Evolutionary conservation across 306 rosid genomes (phyloP), one percentile per base, ranked within the genome.

Genomic region (Cotoneaster glaucophyllus): DNA sequence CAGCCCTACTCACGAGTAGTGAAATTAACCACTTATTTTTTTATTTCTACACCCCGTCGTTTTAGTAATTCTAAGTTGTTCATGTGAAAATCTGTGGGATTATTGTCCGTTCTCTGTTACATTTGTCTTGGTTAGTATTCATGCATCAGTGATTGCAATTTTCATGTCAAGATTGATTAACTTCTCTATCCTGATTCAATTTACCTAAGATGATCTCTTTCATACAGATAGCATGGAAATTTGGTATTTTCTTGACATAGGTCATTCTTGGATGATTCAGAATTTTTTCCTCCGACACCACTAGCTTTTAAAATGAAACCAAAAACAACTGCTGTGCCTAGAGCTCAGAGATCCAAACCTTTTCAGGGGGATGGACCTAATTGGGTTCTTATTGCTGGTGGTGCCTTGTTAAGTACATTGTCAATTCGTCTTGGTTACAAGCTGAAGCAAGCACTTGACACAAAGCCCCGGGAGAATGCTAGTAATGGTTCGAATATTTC

Each of bases 301-400:
- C 76, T n/a, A 78, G 79, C 76, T 85, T 78, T 76, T 83, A 84
- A 85, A 78, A 93, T 93, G 98, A 87, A 88, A 78, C 89, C 88
- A 54, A 89, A 84, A 69, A 66, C 84, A 71, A 84, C 74, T 52
- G 90, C 78, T 79, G 78, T 82, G 41, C 76, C 96, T 69, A 85
- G 90, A 83, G 85, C 79, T 84, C 87, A 87, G 65, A 93, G 86
- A 75, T 74, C 82, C 17, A 84, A 61, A 65, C 61, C 84, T 81
- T 32, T 44, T 72, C 88, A 81, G 58, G 85, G 79, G 19, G 91
- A 91, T 74, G 96, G 97, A 28, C 86, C 90, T 67, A 87, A 88
- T 70, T 94, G 96, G 98, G 76, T 94, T 74, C 86, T 94, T 65
- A 88, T 94, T 86, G 98, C 96, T 58, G 97, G 95, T 3, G 96